phyloP scores from a whole-genome alignment of 1,284 basidiomycete species.

The Abortiporus biennis region DNA sequence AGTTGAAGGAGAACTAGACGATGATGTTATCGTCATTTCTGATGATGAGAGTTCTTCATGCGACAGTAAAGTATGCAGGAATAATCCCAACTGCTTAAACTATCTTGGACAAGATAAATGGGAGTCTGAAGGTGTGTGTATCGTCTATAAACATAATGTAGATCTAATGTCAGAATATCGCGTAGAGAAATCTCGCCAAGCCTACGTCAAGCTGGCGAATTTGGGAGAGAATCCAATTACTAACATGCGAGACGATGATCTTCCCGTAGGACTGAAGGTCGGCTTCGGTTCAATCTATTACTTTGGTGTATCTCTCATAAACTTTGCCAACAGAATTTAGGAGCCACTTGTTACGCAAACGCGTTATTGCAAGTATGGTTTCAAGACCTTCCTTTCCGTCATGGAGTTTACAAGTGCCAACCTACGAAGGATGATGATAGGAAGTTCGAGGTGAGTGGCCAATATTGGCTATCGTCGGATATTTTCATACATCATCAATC shows the following conservation, averaged over 20 bases:
- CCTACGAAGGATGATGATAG: slow-evolving; percentile 44
- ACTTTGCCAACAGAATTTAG: slow-evolving; percentile 62
- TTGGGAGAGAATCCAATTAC: slow-evolving; percentile 49
- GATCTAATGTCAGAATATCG: slow-evolving; percentile 4
- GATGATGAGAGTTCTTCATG: slow-evolving; percentile 60
- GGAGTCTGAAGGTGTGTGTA: slow-evolving; percentile 54
- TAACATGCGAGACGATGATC: slow-evolving; percentile 40
- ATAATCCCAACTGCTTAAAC: slow-evolving; percentile 80
- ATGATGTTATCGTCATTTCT: slow-evolving; percentile 63
- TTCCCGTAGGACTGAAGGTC: slow-evolving; percentile 80
- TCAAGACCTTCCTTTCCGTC: slow-evolving; percentile 54
- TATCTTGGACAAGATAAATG: slow-evolving; percentile 77
- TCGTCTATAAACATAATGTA: background rate
- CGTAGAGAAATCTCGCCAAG: slow-evolving; percentile 44
- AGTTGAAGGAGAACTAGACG: slow-evolving; percentile 40
- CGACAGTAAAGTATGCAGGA: slow-evolving; percentile 57
- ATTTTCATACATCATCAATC: slow-evolving; percentile 7
- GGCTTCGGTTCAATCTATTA: slow-evolving; percentile 11
- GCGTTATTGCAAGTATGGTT: slow-evolving; percentile 84
- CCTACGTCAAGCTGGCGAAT: slow-evolving; percentile 47
- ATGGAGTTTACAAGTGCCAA: slow-evolving; percentile 47
- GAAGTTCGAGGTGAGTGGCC: slow-evolving; percentile 43
- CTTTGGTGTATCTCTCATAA: slow-evolving; percentile 2
- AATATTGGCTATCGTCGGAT: background rate
- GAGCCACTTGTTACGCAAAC: slow-evolving; percentile 92